Evolutionary conservation across 306 rosid genomes (phyloP).

Genomic region (Vigna mungo): DNA sequence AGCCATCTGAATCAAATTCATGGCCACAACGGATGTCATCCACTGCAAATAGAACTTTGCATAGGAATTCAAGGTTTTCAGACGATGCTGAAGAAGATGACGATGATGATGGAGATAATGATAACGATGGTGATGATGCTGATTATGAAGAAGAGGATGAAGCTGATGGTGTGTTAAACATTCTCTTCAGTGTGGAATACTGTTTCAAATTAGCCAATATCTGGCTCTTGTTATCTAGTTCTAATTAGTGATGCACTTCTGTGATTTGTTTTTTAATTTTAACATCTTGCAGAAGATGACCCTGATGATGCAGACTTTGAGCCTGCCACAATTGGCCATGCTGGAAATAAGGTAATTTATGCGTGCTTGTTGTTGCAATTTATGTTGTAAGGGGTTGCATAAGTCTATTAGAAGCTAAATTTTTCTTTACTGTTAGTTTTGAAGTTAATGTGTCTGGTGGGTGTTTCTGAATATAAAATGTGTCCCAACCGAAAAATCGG

Average conservation of each 20-base stretch:
- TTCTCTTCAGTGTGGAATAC: constrained; percentile 37
- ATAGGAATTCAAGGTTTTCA: constrained; percentile 65
- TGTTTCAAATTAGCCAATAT: constrained; percentile 26
- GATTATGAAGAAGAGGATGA: constrained; percentile 96
- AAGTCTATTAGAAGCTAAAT: constrained; percentile 25
- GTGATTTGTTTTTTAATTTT: constrained; percentile 24
- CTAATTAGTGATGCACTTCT: constrained; percentile 29
- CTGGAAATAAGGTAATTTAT: constrained; percentile 73
- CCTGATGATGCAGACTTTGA: constrained; percentile 96
- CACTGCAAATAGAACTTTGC: constrained; percentile 48
- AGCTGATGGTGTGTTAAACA: constrained; percentile 71
- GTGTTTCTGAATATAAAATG: constrained; percentile 42
- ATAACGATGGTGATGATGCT: constrained; percentile 65
- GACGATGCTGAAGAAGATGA: constrained; percentile 56
- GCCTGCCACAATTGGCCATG: constrained; percentile 66
- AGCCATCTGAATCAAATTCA: constrained; percentile 59
- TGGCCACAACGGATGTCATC: constrained; percentile 68
- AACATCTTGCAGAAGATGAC: constrained; percentile 84
- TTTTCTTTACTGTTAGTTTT: constrained; percentile 36
- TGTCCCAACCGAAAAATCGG: too few relatives aligned
- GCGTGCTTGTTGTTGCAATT: constrained; percentile 29
- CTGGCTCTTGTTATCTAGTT: constrained; percentile 10
- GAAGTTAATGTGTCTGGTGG: constrained; percentile 28
- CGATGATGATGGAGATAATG: constrained; percentile 54
- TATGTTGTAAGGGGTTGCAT: constrained; percentile 5